Base-by-base conservation (phyloP, 805 yeast genomes). In the Wickerhamiella lipophila region DNA sequence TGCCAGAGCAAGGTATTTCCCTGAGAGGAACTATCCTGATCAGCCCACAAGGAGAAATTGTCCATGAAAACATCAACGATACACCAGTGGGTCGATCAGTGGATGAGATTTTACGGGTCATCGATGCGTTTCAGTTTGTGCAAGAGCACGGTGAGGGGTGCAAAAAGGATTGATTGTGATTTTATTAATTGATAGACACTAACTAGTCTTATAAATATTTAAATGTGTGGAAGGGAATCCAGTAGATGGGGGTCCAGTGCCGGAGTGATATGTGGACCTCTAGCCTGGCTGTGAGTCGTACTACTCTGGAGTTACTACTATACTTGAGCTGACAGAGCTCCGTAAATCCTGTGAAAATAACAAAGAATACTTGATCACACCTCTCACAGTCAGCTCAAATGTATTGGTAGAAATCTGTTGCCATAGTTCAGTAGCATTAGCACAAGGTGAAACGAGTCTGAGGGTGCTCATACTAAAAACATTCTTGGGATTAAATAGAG, bases 61-160 rank as follows among this genome's bases (percentile, higher is more conserved):
- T 97, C 82, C 98, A 92, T 76, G 76, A 83, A 73, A 89, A 97
- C 73, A 76, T 92, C 77, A 92, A 92, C 78, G 97, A 92, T 72
- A 82, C 89, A 69, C 96, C 98, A 69, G 99, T 92, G 60, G 98
- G 98, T 70, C 87, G 98, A 78, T 83, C 84, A 65, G 98, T 92
- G 60, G 96, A 88, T 58, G 99, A 92, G 79, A 83, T 96, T 58
- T 76, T 86, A 67, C 88, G 99, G 81, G 79, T 92, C 67, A 78
- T 92, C 56, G 97, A 92, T 69, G 99, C 96, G 61, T 92, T 92
- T 95, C 95, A 89, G 76, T 92, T 94, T 88, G 84, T 95, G 63
- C 97, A 88, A 71, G 83, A 85, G 76, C 76, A 92, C 80, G 98
- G 98, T 3, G 32, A 32, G 15, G 19, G 19, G 8, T 30, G 35